Percentiles rank a stretch among this genome's conserved stretches.
Conservation (phyloP, 2,329 filamentous ascomycete species). For the Amphichorda felina region DNA sequence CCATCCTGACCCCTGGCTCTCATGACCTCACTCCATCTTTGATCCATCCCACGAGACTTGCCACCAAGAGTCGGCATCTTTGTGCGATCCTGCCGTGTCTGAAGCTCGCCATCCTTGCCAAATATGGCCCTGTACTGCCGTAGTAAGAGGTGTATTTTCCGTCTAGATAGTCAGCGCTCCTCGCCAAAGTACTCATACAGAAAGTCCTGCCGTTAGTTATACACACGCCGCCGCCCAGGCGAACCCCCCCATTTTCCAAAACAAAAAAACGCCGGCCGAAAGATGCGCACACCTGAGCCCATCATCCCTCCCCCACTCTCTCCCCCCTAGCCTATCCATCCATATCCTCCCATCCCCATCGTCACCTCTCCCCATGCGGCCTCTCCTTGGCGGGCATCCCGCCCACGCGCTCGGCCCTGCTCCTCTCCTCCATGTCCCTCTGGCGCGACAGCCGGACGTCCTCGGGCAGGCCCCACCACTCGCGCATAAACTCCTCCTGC, state of each 20-base stretch:
- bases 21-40: no score
- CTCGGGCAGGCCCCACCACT: slow-evolving; percentile 55
- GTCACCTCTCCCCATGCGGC: slow-evolving; percentile 5
- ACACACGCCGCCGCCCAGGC: background rate
- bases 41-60: no score
- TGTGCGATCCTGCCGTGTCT: no score
- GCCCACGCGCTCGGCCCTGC: slow-evolving; percentile 40
- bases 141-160: background rate
- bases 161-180: background rate
- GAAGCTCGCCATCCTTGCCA: no score
- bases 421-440: slow-evolving; percentile 39
- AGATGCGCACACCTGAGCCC: no score
- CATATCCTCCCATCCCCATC: background rate
- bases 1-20: no score
- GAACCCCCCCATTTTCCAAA: no score
- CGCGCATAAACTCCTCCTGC: slow-evolving; percentile 52
- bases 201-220: background rate
- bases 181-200: background rate
- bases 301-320: background rate
- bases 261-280: slow-evolving; percentile 1
- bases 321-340: background rate
- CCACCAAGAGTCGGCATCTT: no score
- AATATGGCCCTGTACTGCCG: background rate
- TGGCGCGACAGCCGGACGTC: slow-evolving; percentile 38
- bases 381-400: slow-evolving; percentile 31